A percentile compares a stretch with the other conserved stretches of the same genome.
phyloP scores from a whole-genome alignment of 108 stramenopile genomes.

The Schizochytrium sp. region DNA sequence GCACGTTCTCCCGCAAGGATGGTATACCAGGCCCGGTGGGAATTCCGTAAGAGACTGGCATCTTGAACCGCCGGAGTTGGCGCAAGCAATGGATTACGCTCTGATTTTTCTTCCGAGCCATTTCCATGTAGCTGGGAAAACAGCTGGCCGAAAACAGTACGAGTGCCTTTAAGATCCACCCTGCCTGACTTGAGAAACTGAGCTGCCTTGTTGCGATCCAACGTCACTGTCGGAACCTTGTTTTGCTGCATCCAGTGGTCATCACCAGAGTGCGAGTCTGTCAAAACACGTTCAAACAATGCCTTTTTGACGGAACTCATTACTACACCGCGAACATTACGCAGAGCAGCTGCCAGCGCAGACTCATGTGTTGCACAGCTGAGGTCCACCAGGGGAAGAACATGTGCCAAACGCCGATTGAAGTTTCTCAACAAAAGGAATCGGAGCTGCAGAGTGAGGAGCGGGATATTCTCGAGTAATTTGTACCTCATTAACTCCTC shows the following conservation, averaged over 20 bases:
- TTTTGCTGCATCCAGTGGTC: conserved; percentile 62
- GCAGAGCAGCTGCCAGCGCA: conserved; percentile 52
- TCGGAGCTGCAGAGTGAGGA: not conserved
- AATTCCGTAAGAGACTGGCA: conserved; percentile 50
- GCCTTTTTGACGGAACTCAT: conserved; percentile 60
- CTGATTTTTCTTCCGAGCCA: conserved; percentile 47
- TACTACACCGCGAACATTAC: conserved; percentile 45
- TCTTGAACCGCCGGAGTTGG: conserved; percentile 54
- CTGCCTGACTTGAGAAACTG: conserved; percentile 55
- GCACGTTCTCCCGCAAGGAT: conserved; percentile 96
- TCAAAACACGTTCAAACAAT: conserved; percentile 44
- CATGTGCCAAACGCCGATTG: conserved; percentile 34
- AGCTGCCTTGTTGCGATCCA: conserved; percentile 60
- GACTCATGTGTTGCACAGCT: conserved; percentile 51
- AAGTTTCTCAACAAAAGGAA: conserved; percentile 53
- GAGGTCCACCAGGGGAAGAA: conserved; percentile 38
- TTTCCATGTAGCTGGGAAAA: conserved; percentile 46
- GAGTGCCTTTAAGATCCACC: conserved; percentile 35
- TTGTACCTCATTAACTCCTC: conserved; percentile 57
- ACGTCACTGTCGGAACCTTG: conserved; percentile 56
- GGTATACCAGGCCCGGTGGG: conserved; percentile 90
- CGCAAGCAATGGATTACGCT: conserved; percentile 35
- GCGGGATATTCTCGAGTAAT: not conserved
- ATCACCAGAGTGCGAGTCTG: conserved; percentile 60
- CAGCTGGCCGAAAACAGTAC: conserved; percentile 20